Evolutionary conservation across 495 filamentous ascomycete species (phyloP), one percentile per base, ranked within the genome.

Genomic region (Lasiosphaeriaceae sp.): DNA sequence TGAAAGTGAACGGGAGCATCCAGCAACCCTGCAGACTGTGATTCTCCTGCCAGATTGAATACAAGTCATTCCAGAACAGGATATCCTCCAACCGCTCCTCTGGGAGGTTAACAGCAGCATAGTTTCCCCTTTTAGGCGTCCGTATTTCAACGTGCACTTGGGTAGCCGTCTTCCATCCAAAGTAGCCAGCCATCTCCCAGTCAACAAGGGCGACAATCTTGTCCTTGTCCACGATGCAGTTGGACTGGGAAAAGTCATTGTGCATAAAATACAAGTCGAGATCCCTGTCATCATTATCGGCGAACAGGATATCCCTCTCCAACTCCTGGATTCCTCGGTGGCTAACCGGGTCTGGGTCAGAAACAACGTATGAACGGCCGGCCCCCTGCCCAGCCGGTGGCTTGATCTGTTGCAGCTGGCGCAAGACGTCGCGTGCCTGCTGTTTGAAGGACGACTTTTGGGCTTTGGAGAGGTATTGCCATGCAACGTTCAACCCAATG

Each of bases 161-260:
- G 2, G 57, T 61, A n/a, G 74, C 71, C 1, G 67, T 70, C 46
- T 66, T 71, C 72, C 71, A 77, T 19, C 75, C 74, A 58, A 75
- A 74, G 48, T 63, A 77, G 5, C 76, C 74, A 51, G 75, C 76
- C 65, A 74, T 77, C 62, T 76, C 77, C 75, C 71, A 77, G 50
- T 76, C 74, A 58, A 75, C 61, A 49, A 80, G 61, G 17, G 71
- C 75, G 17, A 77, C 66, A 37, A 80, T 74, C 47, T 26, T 70
- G 57, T 69, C 71, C 56, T 71, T 66, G 37, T 78, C 59, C 29
- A 79, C 74, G 41, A 78, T 75, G 59, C 58, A 66, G 45, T 78
- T 76, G 2, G 71, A 76, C 45, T 37, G 11, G 2, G 63, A 74
- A 47, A 78, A 65, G 35, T 78, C 71, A 50, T 76, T 77, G 57